These are phyloP conservation scores for Cryptococcus amylolentus DNA, from an alignment of 1,284 basidiomycete species.

Conservation along the genomic window DNA sequence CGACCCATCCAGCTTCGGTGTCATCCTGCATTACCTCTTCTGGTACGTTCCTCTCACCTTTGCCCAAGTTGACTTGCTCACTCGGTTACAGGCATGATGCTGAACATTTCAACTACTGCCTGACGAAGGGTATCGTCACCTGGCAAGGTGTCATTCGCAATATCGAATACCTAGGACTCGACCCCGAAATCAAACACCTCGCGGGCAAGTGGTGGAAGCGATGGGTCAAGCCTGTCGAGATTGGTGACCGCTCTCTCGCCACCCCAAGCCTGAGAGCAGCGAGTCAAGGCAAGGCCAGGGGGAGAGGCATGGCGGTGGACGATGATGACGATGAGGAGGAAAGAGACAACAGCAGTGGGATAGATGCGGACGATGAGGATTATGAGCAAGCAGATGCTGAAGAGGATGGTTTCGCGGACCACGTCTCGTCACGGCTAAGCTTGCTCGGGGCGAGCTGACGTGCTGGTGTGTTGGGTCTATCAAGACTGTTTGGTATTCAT, in stretches of 20 bases:
- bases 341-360: constrained; percentile 4
- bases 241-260: constrained; percentile 1
- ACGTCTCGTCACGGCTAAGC: constrained; percentile 7
- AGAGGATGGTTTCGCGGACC: constrained; percentile 10
- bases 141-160: constrained; percentile 49
- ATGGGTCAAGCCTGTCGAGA: constrained; percentile 38
- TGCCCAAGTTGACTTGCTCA: background rate
- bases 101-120: constrained; percentile 23
- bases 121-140: constrained; percentile 34
- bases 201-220: constrained; percentile 47
- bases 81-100: constrained; percentile 7
- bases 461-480: too few relatives aligned
- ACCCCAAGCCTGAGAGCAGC: background rate
- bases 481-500: too few relatives aligned
- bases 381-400: background rate
- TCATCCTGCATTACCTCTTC: constrained; percentile 49
- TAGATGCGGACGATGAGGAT: constrained; percentile 14
- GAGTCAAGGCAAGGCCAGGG: constrained; percentile 5
- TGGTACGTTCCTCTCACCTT: constrained; percentile 30
- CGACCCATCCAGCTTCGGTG: constrained; percentile 44
- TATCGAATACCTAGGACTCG: constrained; percentile 46
- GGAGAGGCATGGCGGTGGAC: constrained; percentile 1
- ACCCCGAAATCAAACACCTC: constrained; percentile 42
- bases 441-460: background rate
- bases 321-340: constrained; percentile 12